Evolutionary conservation across 805 yeast species (phyloP), one percentile per base, ranked within the genome.

Genomic region (Jamesozyma piceae): DNA sequence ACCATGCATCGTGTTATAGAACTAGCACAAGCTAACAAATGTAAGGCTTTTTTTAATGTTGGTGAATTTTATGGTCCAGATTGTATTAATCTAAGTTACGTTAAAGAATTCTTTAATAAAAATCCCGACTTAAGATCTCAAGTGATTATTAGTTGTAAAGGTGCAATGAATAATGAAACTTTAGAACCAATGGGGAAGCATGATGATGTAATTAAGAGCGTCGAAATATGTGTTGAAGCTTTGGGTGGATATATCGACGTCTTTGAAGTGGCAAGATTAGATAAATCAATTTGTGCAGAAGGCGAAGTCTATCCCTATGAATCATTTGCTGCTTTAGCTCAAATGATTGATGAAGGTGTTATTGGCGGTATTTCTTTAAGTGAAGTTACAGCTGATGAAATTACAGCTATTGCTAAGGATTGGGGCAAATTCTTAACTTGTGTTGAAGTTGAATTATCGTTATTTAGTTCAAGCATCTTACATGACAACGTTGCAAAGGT

Each of bases 371-470:
- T 82, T 41, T 80, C 95, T 1, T 65, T 88, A 37, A 77, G 87
- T 40, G 96, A 88, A 63, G 82, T 78, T 17, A 69, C 75, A 19
- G 80, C 75, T 4, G 69, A 67, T 0, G 74, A 89, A 13, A 72
- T 89, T 43, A 58, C 62, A 19, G 74, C 74, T 46, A 89, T 92
- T 3, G 62, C 66, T 30, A 62, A 67, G 34, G 73, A 75, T 3
- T 68, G 71, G 43, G 56, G 51, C 37, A 61, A 63, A 37, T 82
- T 80, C 33, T 70, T 86, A 43, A 68, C 77, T 2, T 77, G 77
- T 50, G 84, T 82, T 35, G 96, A 88, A 65, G 70, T 82, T 35
- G 97, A 88, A 63, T 73, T 80, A 46, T 84, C 95, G 2, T 57
- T 89, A 44, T 75, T 81, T 65, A 60, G 77, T n/a, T 72, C 75